These are phyloP conservation scores for Talaromyces sp. DNA, from an alignment of 2,329 filamentous ascomycete genomes.

Conservation along the genomic window DNA sequence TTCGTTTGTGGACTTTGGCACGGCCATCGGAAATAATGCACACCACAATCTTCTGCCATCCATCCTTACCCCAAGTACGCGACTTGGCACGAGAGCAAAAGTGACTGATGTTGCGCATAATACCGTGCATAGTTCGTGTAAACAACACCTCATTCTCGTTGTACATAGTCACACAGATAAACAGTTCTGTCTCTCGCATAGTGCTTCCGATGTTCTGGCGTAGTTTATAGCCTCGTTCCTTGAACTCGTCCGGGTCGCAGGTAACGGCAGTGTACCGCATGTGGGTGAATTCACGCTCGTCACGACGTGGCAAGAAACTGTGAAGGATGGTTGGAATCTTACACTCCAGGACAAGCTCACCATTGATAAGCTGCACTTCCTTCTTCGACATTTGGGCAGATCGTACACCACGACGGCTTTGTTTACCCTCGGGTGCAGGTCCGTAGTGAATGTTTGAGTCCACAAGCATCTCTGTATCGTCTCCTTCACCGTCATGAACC, in stretches of 20 bases:
- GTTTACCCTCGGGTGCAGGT: slow-evolving; percentile 79
- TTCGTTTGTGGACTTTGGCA: slow-evolving; percentile 87
- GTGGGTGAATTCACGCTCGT: slow-evolving; percentile 95
- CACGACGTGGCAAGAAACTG: slow-evolving; percentile 88
- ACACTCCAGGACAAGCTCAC: slow-evolving; percentile 94
- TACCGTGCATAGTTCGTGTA: slow-evolving; percentile 95
- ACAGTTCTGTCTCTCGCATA: slow-evolving; percentile 84
- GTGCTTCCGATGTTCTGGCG: slow-evolving; percentile 85
- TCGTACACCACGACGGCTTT: slow-evolving; percentile 81
- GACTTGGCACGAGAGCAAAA: slow-evolving; percentile 92
- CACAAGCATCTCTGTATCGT: slow-evolving; percentile 62
- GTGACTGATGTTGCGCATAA: slow-evolving; percentile 97
- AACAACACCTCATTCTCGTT: slow-evolving; percentile 98
- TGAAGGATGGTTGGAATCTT: slow-evolving; percentile 98
- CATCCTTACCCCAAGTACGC: slow-evolving; percentile 91
- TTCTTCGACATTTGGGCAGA: slow-evolving; percentile 86
- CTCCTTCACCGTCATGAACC: slow-evolving; percentile 34
- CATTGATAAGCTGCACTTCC: slow-evolving; percentile 94
- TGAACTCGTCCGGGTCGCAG: slow-evolving; percentile 93
- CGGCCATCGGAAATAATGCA: slow-evolving; percentile 94
- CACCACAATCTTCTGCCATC: slow-evolving; percentile 99
- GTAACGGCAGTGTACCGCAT: slow-evolving; percentile 99
- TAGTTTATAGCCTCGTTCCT: slow-evolving; percentile 81
- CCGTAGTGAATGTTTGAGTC: slow-evolving; percentile 69
- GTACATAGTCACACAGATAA: slow-evolving; percentile 98